Conservation (phyloP, 2,329 filamentous ascomycete genomes). For the Sordariomycetes sp. region DNA sequence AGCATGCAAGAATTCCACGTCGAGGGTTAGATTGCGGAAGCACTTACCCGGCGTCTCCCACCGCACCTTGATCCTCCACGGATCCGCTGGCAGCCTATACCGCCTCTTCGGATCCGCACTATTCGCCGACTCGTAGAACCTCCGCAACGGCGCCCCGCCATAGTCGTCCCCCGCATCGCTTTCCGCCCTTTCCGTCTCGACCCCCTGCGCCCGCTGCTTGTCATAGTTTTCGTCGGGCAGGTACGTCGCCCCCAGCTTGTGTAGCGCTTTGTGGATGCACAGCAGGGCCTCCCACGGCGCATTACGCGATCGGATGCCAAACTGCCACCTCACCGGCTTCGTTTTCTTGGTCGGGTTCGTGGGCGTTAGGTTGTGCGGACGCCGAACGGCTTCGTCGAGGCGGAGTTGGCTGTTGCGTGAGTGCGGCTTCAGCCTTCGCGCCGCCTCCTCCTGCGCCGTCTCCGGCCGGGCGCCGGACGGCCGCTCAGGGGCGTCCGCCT, state of each 20-base stretch:
- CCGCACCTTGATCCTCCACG: slow-evolving; percentile 86
- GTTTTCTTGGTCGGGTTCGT: slow-evolving; percentile 53
- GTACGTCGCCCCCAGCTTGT: slow-evolving; percentile 82
- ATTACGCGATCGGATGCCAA: slow-evolving; percentile 90
- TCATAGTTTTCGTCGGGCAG: slow-evolving; percentile 51
- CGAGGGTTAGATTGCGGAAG: not conserved
- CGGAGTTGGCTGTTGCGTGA: slow-evolving; percentile 57
- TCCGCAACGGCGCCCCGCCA: slow-evolving; percentile 19
- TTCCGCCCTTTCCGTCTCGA: slow-evolving; percentile 23
- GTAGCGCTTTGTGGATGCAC: slow-evolving; percentile 86
- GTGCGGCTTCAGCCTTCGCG: slow-evolving; percentile 74
- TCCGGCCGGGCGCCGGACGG: slow-evolving; percentile 39
- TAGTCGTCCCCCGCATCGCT: slow-evolving; percentile 26
- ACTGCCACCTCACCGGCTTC: slow-evolving; percentile 89
- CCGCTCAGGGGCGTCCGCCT: slow-evolving; percentile 31
- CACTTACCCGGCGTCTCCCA: slow-evolving; percentile 69
- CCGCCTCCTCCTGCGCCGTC: slow-evolving; percentile 71
- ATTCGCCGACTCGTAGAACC: slow-evolving; percentile 18
- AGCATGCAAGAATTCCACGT: not conserved
- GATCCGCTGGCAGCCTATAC: slow-evolving; percentile 82
- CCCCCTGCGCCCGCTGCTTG: slow-evolving; percentile 26
- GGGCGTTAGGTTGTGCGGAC: slow-evolving; percentile 50
- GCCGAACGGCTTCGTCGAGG: slow-evolving; percentile 48
- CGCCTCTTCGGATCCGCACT: slow-evolving; percentile 41
- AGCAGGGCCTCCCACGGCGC: slow-evolving; percentile 87